Evolutionary conservation across 2,329 filamentous ascomycete genomes (phyloP).

Genomic region (Cercospora sp.): DNA sequence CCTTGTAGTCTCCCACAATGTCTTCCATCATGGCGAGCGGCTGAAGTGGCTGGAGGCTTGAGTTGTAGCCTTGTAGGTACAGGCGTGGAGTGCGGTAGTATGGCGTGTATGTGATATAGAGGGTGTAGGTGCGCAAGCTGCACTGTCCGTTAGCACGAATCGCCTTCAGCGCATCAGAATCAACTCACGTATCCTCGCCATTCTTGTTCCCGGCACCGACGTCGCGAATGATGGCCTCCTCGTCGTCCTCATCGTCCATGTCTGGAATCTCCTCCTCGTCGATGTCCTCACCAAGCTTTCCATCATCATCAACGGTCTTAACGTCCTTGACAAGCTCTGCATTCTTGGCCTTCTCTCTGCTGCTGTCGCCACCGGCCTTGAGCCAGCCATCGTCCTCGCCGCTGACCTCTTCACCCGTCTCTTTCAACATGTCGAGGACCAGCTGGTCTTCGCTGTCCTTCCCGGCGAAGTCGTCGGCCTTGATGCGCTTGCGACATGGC

Average conservation of each 20-base stretch:
- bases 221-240: slow-evolving; percentile 92
- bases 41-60: slow-evolving; percentile 64
- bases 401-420: slow-evolving; percentile 47
- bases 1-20: slow-evolving; percentile 93
- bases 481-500: slow-evolving; percentile 82
- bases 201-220: slow-evolving; percentile 48
- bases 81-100: slow-evolving; percentile 95
- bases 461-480: slow-evolving; percentile 83
- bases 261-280: slow-evolving; percentile 87
- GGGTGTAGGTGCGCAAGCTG: slow-evolving; percentile 82
- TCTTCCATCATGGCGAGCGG: slow-evolving; percentile 93
- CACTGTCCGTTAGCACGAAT: slow-evolving; percentile 32
- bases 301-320: slow-evolving; percentile 82
- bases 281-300: slow-evolving; percentile 77
- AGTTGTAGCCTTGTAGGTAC: slow-evolving; percentile 88
- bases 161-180: not conserved
- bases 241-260: slow-evolving; percentile 95
- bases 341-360: slow-evolving; percentile 45
- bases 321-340: slow-evolving; percentile 78
- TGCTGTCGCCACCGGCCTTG: slow-evolving; percentile 77
- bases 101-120: slow-evolving; percentile 97
- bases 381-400: slow-evolving; percentile 85
- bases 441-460: slow-evolving; percentile 83
- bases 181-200: slow-evolving; percentile 57
- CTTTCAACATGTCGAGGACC: slow-evolving; percentile 72